Percentiles rank a stretch among this genome's conserved stretches.
Conservation (phyloP, 2,329 filamentous ascomycete species). For the Peltaster fructicola region DNA sequence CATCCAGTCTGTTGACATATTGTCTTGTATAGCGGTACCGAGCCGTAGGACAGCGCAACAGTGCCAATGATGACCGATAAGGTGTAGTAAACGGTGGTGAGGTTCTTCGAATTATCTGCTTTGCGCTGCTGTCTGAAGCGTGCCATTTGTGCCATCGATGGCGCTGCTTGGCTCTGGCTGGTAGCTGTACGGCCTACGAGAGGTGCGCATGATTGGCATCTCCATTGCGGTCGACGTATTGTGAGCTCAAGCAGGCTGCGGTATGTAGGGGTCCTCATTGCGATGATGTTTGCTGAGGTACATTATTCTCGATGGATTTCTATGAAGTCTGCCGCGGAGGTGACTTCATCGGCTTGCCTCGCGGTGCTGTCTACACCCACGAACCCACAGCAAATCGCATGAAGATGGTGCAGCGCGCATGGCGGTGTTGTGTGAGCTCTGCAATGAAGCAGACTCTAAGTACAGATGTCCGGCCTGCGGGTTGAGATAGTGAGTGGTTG, state of each 20-base stretch:
- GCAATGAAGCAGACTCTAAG: slow-evolving; percentile 25
- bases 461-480: slow-evolving; percentile 33
- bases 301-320: slow-evolving; percentile 3
- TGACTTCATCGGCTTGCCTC: too few species aligned
- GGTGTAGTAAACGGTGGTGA: slow-evolving; percentile 54
- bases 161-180: too few species aligned
- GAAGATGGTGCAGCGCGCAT: slow-evolving; percentile 8
- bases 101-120: too few species aligned
- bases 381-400: too few species aligned
- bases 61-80: slow-evolving; percentile 64
- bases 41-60: slow-evolving; percentile 64
- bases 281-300: slow-evolving; percentile 2
- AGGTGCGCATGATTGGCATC: slow-evolving; percentile 9
- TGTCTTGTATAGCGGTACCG: slow-evolving; percentile 78
- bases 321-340: too few species aligned
- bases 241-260: slow-evolving; percentile 14
- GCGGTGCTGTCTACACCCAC: too few species aligned
- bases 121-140: slow-evolving; percentile 6
- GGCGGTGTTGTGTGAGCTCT: slow-evolving; percentile 26
- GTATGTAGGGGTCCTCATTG: slow-evolving; percentile 16
- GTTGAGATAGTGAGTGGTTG: slow-evolving; percentile 24
- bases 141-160: too few species aligned
- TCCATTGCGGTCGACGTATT: slow-evolving; percentile 8
- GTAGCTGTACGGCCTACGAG: too few species aligned
- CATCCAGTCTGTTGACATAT: slow-evolving; percentile 78